Evolutionary conservation across 805 yeast species (phyloP), one percentile per base, ranked within the genome.

Genomic region (Wickerhamomyces bovis): DNA sequence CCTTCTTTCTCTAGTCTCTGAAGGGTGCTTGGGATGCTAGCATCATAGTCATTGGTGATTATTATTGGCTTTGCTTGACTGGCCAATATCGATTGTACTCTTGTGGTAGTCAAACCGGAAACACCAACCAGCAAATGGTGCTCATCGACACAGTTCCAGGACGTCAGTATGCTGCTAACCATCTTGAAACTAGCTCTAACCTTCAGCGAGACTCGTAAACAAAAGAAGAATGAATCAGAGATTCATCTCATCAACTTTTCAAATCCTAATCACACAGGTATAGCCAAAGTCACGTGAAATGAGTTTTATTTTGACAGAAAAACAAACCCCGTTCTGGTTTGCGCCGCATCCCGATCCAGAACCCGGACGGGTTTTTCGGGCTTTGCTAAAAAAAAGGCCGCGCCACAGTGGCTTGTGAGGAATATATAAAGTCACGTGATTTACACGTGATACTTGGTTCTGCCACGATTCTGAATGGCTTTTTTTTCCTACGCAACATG

Each of bases 11-110:
- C 56, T 22, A 62, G 48, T 25, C 52, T 49, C 38, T 56, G 53
- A 19, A 71, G 55, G 2, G 60, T 48, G 1, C 49, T 42, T 16
- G 72, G 64, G 11, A 64, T 51, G 18, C 52, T 45, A 2, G 46
- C 42, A 28, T 58, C 55, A 7, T 48, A 39, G 22, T 53, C 47
- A 31, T 65, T 57, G 9, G 72, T 62, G n/a, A 79, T 69, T 33
- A 83, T 60, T 4, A 82, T 65, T 0, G 85, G 81, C 3, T 47
- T 56, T 2, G 86, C 88, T 9, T 87, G 85, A 20, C 76, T 60
- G 38, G 73, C 74, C 12, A 78, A 52, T 22, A 79, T 70, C 9
- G 72, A 60, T 23, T 66, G 69, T 15, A 79, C 69, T 53, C 90
- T 70, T 21, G 70, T 63, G 13, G 68, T 60, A 0, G 80, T 68